Evolutionary conservation across 192 early-diverging fungal species (phyloP).

Genomic region (Coemansia sp.): DNA sequence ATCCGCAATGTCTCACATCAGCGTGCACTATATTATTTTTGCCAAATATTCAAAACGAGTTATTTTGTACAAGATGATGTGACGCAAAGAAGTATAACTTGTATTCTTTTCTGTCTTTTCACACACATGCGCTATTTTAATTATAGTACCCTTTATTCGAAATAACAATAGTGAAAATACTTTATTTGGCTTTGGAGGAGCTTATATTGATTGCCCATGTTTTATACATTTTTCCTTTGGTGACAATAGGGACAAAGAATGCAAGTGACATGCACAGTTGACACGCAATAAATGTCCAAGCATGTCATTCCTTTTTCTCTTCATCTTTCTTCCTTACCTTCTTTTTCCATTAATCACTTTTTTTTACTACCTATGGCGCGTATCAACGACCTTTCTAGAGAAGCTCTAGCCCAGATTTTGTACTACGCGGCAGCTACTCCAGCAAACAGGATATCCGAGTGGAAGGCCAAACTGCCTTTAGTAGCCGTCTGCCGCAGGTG

Average conservation of each 20-base stretch:
- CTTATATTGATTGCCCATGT: too few species aligned
- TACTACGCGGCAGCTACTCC: background rate
- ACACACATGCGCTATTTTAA: too few species aligned
- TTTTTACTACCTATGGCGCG: background rate
- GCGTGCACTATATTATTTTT: background rate
- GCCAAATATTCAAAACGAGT: background rate
- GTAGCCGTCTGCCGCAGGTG: background rate
- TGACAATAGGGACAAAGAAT: background rate
- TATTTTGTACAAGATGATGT: too few species aligned
- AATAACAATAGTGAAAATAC: too few species aligned
- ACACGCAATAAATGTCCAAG: background rate
- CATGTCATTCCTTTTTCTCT: background rate
- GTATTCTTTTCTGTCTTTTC: too few species aligned
- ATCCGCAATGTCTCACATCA: too few species aligned
- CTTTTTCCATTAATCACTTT: background rate
- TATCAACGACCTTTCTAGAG: background rate
- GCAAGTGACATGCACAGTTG: constrained; percentile 28
- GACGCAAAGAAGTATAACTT: too few species aligned
- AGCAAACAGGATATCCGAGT: background rate
- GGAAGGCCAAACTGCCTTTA: background rate
- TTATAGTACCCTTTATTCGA: too few species aligned
- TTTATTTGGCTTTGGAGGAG: too few species aligned
- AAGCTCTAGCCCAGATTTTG: background rate
- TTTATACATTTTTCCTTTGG: too few species aligned
- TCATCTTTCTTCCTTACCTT: background rate